Base-by-base conservation (phyloP, 768 basidiomycete genomes). In the Lactifluus volemus region DNA sequence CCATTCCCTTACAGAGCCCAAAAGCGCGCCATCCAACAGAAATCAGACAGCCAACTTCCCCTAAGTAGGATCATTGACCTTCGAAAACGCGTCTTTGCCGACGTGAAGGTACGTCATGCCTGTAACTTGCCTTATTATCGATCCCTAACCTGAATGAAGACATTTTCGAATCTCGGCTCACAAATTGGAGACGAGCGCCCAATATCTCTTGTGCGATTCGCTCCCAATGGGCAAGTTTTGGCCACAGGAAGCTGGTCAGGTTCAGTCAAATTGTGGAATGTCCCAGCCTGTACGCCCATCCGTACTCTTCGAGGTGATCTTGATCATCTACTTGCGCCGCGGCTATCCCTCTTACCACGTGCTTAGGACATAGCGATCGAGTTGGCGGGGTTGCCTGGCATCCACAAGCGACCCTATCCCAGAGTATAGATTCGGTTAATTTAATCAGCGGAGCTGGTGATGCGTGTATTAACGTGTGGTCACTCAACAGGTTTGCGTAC, bases 331-430 rank as follows among this genome's bases (percentile, higher is more conserved):
- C 53, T 7, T 21, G 3, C 25, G 11, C 15, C 25, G 17, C 29
- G 30, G 47, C 50, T 47, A 53, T 21, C 63, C 59, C 60, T 65
- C 49, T 68, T 53, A 34, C 52, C 14, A 7, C 50, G 39, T 55
- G 19, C 6, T 25, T 65, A 92, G 92, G 91, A 7, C 95, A 98
- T 68, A 81, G 78, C 41, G 96, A 98, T 69, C 85, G 89, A 54
- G 86, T 98, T 32, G 93, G 97, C 53, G 97, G 97, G 19, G 86
- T 98, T 49, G 94, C 95, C 42, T 99, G 97, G 97, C 95, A 99
- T 77, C 97, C 97, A 1, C 77, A 85, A 68, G 95, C 96, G 17
- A 97, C 95, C 0, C 69, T 95, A 14, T 72, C 85, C 52, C 83
- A 86, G 71, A 71, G 78, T 56, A 73, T 81, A 70, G 76, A 83